Percentiles rank a stretch among this genome's conserved stretches.
Evolutionary conservation across 306 rosid genomes (phyloP).

Genomic region (Quercus glauca): DNA sequence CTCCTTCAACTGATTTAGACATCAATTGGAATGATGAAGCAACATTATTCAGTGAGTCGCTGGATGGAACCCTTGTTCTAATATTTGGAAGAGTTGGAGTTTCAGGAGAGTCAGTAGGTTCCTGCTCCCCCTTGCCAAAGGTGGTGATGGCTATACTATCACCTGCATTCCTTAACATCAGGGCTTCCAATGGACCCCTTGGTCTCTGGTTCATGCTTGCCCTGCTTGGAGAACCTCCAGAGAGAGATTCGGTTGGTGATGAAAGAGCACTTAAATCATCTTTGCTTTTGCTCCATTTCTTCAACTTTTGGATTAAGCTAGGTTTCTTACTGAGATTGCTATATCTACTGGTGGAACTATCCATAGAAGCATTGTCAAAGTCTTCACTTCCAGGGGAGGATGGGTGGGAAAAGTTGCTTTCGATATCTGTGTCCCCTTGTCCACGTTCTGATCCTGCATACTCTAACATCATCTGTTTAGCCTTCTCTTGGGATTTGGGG

Average conservation of each 20-base stretch:
- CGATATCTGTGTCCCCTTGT: constrained; percentile 91
- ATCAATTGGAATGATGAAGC: constrained; percentile 84
- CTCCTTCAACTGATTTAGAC: constrained; percentile 89
- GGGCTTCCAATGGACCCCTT: constrained; percentile 75
- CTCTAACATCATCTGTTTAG: constrained; percentile 88
- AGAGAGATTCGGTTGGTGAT: constrained; percentile 63
- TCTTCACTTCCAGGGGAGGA: constrained; percentile 99
- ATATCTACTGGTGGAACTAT: constrained; percentile 67
- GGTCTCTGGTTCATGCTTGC: constrained; percentile 57
- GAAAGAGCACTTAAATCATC: constrained; percentile 67
- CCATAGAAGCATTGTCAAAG: constrained; percentile 82
- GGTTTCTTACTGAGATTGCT: constrained; percentile 73
- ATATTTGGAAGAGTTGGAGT: constrained; percentile 51
- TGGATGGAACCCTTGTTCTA: constrained; percentile 48
- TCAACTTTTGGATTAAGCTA: constrained; percentile 75
- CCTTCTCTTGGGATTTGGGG: constrained; percentile 86
- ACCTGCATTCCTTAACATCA: constrained; percentile 80
- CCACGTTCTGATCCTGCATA: constrained; percentile 95
- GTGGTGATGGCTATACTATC: constrained; percentile 80
- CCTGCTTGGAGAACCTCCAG: constrained; percentile 72
- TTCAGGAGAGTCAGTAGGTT: constrained; percentile 55
- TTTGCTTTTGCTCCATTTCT: constrained; percentile 84
- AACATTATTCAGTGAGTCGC: constrained; percentile 62
- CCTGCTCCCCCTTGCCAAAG: constrained; percentile 71
- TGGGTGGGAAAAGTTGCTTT: constrained; percentile 92